Percentiles rank a stretch among this genome's conserved stretches.
Conservation (phyloP, 352 stramenopile genomes). For the Phytophthora niederhauseri region DNA sequence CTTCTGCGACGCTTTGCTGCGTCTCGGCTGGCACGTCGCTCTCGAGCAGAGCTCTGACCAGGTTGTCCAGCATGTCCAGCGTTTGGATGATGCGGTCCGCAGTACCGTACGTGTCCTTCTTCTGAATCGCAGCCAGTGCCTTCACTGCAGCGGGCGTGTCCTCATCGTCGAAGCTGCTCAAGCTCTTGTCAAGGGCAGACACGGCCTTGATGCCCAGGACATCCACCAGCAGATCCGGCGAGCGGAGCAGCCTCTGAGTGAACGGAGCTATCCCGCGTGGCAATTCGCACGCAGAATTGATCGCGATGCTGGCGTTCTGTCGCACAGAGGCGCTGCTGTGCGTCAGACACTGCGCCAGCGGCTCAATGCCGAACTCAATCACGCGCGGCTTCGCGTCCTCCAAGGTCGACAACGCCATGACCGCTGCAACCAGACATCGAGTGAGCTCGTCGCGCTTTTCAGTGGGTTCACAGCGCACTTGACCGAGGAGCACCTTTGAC, state of each 20-base stretch:
- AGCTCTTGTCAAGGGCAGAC: constrained; percentile 47
- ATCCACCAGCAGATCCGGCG: constrained; percentile 51
- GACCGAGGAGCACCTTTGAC: constrained; percentile 51
- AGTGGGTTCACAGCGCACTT: constrained; percentile 39
- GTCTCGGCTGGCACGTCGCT: constrained; percentile 25
- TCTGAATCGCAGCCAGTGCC: constrained; percentile 39
- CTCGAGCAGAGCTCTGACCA: constrained; percentile 42
- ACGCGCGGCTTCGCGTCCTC: constrained; percentile 73
- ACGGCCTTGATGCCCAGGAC: constrained; percentile 60
- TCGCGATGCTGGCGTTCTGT: constrained; percentile 58
- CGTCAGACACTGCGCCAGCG: constrained; percentile 60
- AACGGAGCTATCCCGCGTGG: constrained; percentile 52
- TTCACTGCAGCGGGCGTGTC: constrained; percentile 48
- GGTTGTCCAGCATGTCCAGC: constrained; percentile 54
- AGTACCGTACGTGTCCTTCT: constrained; percentile 21
- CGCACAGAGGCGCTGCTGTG: constrained; percentile 45
- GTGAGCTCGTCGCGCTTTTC: constrained; percentile 51
- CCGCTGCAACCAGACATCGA: constrained; percentile 51
- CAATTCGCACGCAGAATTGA: constrained; percentile 73
- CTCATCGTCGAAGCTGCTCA: constrained; percentile 51
- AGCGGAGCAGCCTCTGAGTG: constrained; percentile 42
- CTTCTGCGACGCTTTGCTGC: constrained; percentile 25
- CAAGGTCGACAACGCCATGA: constrained; percentile 74
- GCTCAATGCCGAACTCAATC: constrained; percentile 74
- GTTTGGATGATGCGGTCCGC: constrained; percentile 53